phyloP scores from a whole-genome alignment of 2,329 filamentous ascomycete genomes.

The Lecanicillium sp. region DNA sequence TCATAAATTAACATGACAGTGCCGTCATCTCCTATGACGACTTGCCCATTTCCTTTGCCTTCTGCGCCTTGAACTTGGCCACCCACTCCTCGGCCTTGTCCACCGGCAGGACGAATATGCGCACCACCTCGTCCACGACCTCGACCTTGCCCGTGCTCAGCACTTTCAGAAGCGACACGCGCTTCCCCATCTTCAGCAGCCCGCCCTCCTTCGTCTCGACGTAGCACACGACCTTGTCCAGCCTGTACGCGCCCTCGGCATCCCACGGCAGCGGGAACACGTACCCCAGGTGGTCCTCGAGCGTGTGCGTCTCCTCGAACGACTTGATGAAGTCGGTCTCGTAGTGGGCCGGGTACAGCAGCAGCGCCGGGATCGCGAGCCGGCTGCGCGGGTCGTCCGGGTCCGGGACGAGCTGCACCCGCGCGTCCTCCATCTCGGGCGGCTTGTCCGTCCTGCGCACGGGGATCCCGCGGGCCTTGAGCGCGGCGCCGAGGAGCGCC shows the following conservation, averaged over 20 bases:
- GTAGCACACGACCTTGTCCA: conserved; percentile 71
- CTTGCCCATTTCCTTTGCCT: conserved; percentile 41
- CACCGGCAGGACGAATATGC: conserved; percentile 75
- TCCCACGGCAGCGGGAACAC: conserved; percentile 92
- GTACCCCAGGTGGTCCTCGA: conserved; percentile 75
- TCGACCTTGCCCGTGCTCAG: conserved; percentile 73
- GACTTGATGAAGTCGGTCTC: conserved; percentile 89
- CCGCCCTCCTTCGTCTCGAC: conserved; percentile 78
- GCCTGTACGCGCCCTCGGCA: conserved; percentile 55
- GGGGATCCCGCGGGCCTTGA: conserved; percentile 64
- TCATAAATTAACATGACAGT: background rate
- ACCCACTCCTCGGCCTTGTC: conserved; percentile 68
- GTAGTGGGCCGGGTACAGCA: conserved; percentile 77
- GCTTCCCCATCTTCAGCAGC: conserved; percentile 84
- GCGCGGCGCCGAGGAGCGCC: conserved; percentile 57
- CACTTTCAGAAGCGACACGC: conserved; percentile 68
- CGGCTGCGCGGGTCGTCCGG: conserved; percentile 65
- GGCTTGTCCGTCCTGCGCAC: conserved; percentile 61
- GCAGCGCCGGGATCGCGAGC: conserved; percentile 69
- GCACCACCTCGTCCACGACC: conserved; percentile 79
- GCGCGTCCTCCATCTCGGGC: conserved; percentile 84
- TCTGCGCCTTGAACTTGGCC: conserved; percentile 74
- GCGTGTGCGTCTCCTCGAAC: conserved; percentile 69
- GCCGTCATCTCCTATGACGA: too few species aligned
- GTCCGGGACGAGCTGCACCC: conserved; percentile 63